Evolutionary conservation across 768 basidiomycete genomes (phyloP), one percentile per base, ranked within the genome.

Genomic region (Suillus cothurnatus): DNA sequence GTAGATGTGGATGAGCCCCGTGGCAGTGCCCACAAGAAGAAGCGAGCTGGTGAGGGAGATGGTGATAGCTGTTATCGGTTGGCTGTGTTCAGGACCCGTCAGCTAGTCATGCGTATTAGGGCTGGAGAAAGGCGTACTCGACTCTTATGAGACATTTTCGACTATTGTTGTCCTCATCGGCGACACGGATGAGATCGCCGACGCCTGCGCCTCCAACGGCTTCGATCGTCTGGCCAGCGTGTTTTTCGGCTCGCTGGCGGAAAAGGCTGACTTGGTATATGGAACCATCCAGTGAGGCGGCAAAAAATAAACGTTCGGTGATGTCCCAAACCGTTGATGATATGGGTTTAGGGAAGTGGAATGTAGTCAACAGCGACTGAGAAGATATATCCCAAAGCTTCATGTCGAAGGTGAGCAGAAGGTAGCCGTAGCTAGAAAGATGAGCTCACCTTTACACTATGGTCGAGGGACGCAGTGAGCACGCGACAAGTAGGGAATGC

Each of bases 251-350:
- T 23, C 83, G 80, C 70, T 88, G 84, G 32, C 86, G 84, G 77
- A 91, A 95, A 34, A 96, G 78, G 69, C 94, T 90, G 68, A 92
- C 85, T 74, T 93, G 90, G 76, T 92, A 86, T 70, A 96, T 84
- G 14, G 85, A 87, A 5, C 93, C 93, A 57, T 90, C 83, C 31
- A 82, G 69, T 0, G 94, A 93, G 12, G 89, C 91, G 36, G 93
- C 94, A 72, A 97, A 95, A 77, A 98, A 94, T 57, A 90, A 80
- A 31, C 96, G 86, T 78, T 98, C 97, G 0, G 89, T 86, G n/a
- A 56, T 71, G 70, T 98, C 95, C 84, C 92, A 91, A 12, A 86
- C 86, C 21, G 96, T 71, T 62, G 80, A 85, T 6, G 85, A 79
- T 39, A 96, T 88, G 1, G 92, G 85, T 63, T 88, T 82, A 19